A percentile compares a stretch with the other conserved stretches of the same genome.
Evolutionary conservation across 1,139 yeast genomes (phyloP).

Genomic region (Geotrichum candidum): DNA sequence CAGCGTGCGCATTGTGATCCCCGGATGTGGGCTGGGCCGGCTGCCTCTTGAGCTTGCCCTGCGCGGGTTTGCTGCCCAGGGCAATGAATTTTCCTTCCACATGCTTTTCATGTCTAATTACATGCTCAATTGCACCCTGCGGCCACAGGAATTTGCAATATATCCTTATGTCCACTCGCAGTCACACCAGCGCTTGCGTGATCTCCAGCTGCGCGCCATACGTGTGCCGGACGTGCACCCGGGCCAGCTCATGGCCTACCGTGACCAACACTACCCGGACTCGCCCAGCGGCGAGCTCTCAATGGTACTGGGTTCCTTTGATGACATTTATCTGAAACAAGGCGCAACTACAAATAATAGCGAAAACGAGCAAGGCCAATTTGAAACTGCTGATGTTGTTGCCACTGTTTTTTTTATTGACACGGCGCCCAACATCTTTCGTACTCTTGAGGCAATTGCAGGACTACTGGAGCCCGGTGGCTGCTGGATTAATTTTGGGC

Average conservation of each 20-base stretch:
- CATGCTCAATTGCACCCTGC: constrained; percentile 49
- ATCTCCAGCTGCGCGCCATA: constrained; percentile 50
- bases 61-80: constrained; percentile 69
- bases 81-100: constrained; percentile 78
- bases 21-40: constrained; percentile 83
- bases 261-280: constrained; percentile 37
- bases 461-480: constrained; percentile 53
- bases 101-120: constrained; percentile 68
- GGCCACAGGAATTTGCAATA: constrained; percentile 56
- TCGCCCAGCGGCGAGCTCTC: constrained; percentile 55
- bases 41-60: constrained; percentile 65
- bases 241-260: constrained; percentile 20
- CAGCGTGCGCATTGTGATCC: constrained; percentile 50
- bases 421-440: constrained; percentile 67
- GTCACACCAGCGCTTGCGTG: constrained; percentile 54
- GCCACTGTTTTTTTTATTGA: constrained; percentile 76
- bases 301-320: constrained; percentile 76
- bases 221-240: constrained; percentile 41
- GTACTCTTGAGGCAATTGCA: constrained; percentile 55
- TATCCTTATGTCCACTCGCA: constrained; percentile 68
- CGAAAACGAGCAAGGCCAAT: constrained; percentile 28
- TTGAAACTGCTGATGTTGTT: constrained; percentile 46
- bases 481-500: constrained; percentile 79
- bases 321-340: constrained; percentile 48
- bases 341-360: background rate